Percentiles rank a stretch among this genome's conserved stretches.
Evolutionary conservation across 2,329 filamentous ascomycete species (phyloP).

Genomic region (Grosmannia serpens): DNA sequence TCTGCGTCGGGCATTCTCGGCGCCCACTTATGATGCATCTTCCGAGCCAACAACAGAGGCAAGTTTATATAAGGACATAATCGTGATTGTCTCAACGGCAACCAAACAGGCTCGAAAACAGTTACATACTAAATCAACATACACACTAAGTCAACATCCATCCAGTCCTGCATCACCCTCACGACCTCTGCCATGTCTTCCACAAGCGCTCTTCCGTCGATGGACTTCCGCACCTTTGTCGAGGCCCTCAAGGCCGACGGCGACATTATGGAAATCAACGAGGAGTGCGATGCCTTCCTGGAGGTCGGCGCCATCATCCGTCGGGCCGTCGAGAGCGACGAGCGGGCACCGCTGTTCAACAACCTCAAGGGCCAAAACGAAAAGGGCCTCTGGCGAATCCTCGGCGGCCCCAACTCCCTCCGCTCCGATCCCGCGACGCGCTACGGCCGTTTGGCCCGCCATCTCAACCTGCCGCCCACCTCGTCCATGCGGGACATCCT

Average conservation of each 20-base stretch:
- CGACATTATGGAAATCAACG: conserved; percentile 33
- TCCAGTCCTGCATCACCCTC: too few relatives aligned
- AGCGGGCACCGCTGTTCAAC: conserved; percentile 39
- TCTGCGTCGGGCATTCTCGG: neutral
- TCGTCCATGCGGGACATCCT: conserved; percentile 27
- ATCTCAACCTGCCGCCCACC: conserved; percentile 27
- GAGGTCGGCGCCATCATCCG: conserved; percentile 36
- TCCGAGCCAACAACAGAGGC: neutral
- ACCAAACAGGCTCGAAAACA: neutral
- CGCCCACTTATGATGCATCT: neutral
- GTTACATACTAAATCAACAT: too few relatives aligned
- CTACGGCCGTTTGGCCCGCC: conserved; percentile 29
- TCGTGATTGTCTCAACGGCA: neutral
- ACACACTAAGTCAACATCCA: neutral
- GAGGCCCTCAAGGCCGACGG: conserved; percentile 28
- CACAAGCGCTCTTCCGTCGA: neutral
- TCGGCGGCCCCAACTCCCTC: conserved; percentile 30
- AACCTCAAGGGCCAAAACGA: conserved; percentile 32
- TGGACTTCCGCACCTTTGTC: conserved; percentile 34
- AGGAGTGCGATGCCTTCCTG: conserved; percentile 30
- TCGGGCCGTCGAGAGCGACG: conserved; percentile 29
- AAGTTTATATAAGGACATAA: neutral
- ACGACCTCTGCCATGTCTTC: neutral
- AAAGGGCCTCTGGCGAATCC: conserved; percentile 34
- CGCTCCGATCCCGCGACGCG: conserved; percentile 18